phyloP scores from a whole-genome alignment of 139 green algal genomes.

The Pleodorina starrii region DNA sequence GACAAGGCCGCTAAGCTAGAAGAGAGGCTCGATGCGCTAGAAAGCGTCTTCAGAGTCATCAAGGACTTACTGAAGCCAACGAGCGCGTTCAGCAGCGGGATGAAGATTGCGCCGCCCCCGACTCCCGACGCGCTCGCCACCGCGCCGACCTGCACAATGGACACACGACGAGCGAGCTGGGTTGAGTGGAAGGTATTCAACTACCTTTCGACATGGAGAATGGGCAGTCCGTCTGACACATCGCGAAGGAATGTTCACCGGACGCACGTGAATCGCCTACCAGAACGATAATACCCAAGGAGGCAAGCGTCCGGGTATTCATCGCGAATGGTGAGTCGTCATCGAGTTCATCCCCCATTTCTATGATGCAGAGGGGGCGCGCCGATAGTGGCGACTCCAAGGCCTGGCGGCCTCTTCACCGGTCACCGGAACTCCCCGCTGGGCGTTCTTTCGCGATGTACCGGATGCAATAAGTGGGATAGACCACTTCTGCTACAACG shows the following conservation, averaged over 20 bases:
- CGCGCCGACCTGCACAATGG: constrained; percentile 38
- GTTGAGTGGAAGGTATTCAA: neutral
- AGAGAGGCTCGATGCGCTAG: too few species aligned
- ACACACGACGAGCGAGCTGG: neutral
- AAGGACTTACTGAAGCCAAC: constrained; percentile 59
- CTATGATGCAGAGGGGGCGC: neutral
- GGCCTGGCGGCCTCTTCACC: neutral
- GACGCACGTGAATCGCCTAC: neutral
- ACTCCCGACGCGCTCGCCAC: constrained; percentile 54
- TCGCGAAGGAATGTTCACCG: too few species aligned
- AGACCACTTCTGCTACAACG: too few species aligned
- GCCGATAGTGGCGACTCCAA: neutral
- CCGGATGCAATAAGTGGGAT: too few species aligned
- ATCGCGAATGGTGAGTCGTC: neutral
- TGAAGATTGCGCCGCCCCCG: constrained; percentile 66
- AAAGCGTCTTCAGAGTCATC: too few species aligned
- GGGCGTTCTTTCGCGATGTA: too few species aligned
- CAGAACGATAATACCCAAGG: neutral
- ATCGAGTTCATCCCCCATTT: neutral
- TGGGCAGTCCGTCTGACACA: too few species aligned
- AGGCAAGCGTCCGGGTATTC: neutral
- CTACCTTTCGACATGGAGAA: too few species aligned
- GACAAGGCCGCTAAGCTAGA: too few species aligned
- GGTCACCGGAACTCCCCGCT: too few species aligned
- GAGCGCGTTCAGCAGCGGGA: constrained; percentile 62